Conservation (phyloP, 805 yeast genomes). For the Metschnikowia amazonensis region DNA sequence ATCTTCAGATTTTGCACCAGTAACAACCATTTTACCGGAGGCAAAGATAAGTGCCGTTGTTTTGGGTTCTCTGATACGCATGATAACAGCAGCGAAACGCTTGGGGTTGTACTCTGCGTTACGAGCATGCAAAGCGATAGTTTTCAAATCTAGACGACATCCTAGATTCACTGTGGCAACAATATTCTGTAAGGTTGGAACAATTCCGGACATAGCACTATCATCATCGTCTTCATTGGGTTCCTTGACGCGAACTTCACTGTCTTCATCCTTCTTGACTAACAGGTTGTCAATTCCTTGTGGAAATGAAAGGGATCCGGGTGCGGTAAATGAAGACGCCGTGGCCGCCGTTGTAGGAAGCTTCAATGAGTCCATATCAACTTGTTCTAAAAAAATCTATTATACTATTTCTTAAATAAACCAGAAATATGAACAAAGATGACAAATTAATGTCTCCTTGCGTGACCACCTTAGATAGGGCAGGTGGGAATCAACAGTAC, state of each 20-base stretch:
- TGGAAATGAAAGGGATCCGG: slow-evolving; percentile 61
- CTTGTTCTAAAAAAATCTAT: slow-evolving; percentile 11
- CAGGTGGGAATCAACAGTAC: slow-evolving; percentile 11
- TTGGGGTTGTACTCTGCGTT: slow-evolving; percentile 98
- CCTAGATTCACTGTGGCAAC: slow-evolving; percentile 97
- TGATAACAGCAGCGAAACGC: slow-evolving; percentile 98
- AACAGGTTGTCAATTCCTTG: slow-evolving; percentile 37
- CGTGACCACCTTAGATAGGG: slow-evolving; percentile 4
- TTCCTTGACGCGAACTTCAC: slow-evolving; percentile 23
- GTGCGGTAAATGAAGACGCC: slow-evolving; percentile 69
- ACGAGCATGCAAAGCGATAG: slow-evolving; percentile 97
- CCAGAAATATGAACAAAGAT: slow-evolving; percentile 23
- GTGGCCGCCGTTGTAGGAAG: slow-evolving; percentile 75
- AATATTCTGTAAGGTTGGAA: slow-evolving; percentile 91
- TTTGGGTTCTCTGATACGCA: slow-evolving; percentile 98
- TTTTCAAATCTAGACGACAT: slow-evolving; percentile 91
- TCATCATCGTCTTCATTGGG: slow-evolving; percentile 51
- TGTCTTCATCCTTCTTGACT: slow-evolving; percentile 16
- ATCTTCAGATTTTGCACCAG: slow-evolving; percentile 98
- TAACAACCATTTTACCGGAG: slow-evolving; percentile 98
- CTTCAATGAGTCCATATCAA: slow-evolving; percentile 63
- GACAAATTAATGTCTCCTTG: slow-evolving; percentile 43
- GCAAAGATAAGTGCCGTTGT: slow-evolving; percentile 97
- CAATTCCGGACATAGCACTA: slow-evolving; percentile 87
- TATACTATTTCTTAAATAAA: slow-evolving; percentile 11